Evolutionary conservation across 2,329 filamentous ascomycete species (phyloP), one percentile per base, ranked within the genome.

Genomic region (Colletotrichum sp.): DNA sequence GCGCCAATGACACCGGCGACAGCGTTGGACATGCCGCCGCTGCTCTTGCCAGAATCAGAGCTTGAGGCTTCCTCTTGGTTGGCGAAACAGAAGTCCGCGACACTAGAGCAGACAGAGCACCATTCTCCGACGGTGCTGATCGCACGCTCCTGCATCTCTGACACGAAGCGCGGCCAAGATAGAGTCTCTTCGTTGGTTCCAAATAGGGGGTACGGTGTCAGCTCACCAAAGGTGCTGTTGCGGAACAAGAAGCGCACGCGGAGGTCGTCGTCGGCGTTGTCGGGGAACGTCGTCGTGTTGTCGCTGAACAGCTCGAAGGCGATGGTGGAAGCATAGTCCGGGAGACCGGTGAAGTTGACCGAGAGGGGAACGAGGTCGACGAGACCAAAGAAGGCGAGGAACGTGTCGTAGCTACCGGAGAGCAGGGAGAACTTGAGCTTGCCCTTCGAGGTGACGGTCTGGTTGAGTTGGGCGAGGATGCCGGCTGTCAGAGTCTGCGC

Each of bases 291-390:
- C 61, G 79, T 59, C 36, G 77, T 71, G 28, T 80, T 76, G 13
- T 69, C 71, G 52, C 77, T 82, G 71, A 81, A 81, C n/a, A 84
- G 79, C 79, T 84, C 83, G 61, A 84, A 84, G 2, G 79, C 77
- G 80, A 84, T 82, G 64, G 83, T 84, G n/a, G 82, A 81, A 1
- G 83, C 83, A 28, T 84, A 84, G 3, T 82, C 81, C 7, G 83
- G 82, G 26, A 84, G 78, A 16, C 83, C 83, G 62, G 79, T 76
- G 68, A 84, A 84, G 73, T 83, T 72, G 3, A 75, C 69, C 10
- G 81, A 82, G 4, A 80, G 75, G 2, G 79, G 70, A 4, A 79
- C 71, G 38, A 84, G 79, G 30, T 78, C 79, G 0, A 79, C 73
- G 14, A 83, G 69, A 18, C 82, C 82, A 55, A 84, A 83, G 74